phyloP scores from a whole-genome alignment of 805 yeast species.

The Alloascoidea hylecoeti region DNA sequence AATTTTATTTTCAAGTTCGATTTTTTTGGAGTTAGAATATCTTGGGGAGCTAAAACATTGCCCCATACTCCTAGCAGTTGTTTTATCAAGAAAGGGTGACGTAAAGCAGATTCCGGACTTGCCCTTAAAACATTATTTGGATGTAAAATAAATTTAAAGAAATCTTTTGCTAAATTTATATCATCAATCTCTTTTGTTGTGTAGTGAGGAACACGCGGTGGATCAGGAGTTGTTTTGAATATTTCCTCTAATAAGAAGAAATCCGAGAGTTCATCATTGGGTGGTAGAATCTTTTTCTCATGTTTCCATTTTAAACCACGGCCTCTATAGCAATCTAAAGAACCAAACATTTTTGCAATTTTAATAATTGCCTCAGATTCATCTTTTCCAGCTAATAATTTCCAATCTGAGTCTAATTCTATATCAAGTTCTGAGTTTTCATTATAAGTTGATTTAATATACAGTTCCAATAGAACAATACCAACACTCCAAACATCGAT shows the following conservation, averaged over 20 bases:
- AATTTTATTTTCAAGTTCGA: too few relatives aligned
- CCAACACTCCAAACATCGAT: constrained; percentile 14
- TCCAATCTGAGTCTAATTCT: constrained; percentile 2
- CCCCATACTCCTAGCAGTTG: constrained; percentile 9
- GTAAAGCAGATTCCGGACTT: constrained; percentile 6
- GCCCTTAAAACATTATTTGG: constrained; percentile 5
- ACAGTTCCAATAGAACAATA: constrained; percentile 10
- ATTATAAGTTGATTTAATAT: too few relatives aligned
- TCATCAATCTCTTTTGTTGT: constrained; percentile 4
- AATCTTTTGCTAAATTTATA: constrained; percentile 4
- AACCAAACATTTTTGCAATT: constrained; percentile 4
- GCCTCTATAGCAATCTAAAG: constrained; percentile 3
- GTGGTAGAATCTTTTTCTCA: too few relatives aligned
- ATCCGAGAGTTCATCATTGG: too few relatives aligned
- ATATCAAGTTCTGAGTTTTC: constrained; percentile 1
- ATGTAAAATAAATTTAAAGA: constrained; percentile 3
- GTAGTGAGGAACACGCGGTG: background rate
- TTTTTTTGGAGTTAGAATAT: too few relatives aligned
- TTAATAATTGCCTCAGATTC: constrained; percentile 3
- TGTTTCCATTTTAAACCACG: background rate
- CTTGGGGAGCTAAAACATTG: too few relatives aligned
- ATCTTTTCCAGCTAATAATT: constrained; percentile 4
- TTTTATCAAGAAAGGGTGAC: constrained; percentile 5
- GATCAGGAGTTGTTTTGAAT: background rate
- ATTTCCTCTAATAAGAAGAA: background rate